Conservation (phyloP, 2,329 filamentous ascomycete genomes). For the Penicillium sp. region DNA sequence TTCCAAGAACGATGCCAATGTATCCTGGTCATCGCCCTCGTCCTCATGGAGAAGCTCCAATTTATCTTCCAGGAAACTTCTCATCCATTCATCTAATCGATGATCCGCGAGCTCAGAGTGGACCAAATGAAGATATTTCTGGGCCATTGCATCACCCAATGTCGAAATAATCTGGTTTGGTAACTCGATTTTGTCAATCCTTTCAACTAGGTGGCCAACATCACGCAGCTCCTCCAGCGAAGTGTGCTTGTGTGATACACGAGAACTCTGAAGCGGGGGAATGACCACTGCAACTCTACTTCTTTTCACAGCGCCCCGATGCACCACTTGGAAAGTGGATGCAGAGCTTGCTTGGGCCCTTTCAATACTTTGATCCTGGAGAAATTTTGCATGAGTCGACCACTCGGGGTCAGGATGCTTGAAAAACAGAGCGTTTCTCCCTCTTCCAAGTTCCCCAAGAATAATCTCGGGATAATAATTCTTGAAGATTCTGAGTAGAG, state of each 20-base stretch:
- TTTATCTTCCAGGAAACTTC: conserved; percentile 40
- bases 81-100: conserved; percentile 42
- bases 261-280: conserved; percentile 72
- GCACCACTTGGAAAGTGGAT: conserved; percentile 65
- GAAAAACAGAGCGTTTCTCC: conserved; percentile 37
- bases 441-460: conserved; percentile 64
- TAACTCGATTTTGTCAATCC: conserved; percentile 74
- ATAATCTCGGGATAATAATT: conserved; percentile 91
- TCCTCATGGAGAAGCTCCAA: conserved; percentile 43
- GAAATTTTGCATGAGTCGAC: conserved; percentile 66
- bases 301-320: conserved; percentile 53
- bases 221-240: conserved; percentile 76
- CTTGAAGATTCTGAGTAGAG: conserved; percentile 79
- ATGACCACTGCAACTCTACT: conserved; percentile 55
- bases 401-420: conserved; percentile 76
- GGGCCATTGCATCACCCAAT: conserved; percentile 72
- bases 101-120: conserved; percentile 54
- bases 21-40: conserved; percentile 46
- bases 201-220: conserved; percentile 68
- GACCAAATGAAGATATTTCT: conserved; percentile 71
- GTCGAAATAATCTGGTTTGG: conserved; percentile 81
- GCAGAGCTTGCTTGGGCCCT: conserved; percentile 44
- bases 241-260: conserved; percentile 62
- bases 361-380: conserved; percentile 61
- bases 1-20: conserved; percentile 36